phyloP scores from a whole-genome alignment of 75 land plant species.

The Pinus albicaulis region DNA sequence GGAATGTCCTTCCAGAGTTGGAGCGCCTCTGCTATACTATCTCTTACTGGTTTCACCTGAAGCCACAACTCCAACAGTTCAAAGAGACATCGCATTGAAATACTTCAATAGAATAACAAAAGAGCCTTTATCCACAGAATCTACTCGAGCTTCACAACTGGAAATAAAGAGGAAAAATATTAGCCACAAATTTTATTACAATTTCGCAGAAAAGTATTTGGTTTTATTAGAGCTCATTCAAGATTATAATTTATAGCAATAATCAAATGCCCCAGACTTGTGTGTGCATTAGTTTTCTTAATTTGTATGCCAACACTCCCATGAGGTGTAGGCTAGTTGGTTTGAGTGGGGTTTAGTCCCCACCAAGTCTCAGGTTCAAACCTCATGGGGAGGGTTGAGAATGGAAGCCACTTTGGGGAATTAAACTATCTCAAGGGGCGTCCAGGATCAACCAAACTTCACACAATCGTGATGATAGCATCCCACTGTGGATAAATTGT shows the following conservation, averaged over 20 bases:
- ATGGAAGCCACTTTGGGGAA: too few species aligned
- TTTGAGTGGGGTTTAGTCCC: too few species aligned
- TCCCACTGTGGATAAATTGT: too few species aligned
- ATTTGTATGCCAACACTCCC: not conserved
- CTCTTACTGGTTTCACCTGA: slow-evolving; percentile 96
- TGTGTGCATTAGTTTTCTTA: not conserved
- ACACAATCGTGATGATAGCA: too few species aligned
- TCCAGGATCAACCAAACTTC: too few species aligned
- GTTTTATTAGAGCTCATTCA: not conserved
- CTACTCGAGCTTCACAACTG: slow-evolving; percentile 9
- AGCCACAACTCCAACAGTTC: not conserved
- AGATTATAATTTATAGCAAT: not conserved
- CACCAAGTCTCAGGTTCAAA: too few species aligned
- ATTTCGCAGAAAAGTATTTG: not conserved
- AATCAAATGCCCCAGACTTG: not conserved
- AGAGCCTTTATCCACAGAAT: not conserved
- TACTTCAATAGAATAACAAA: not conserved
- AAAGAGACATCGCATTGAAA: not conserved
- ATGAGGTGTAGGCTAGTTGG: too few species aligned
- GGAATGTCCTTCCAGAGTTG: slow-evolving; percentile 82
- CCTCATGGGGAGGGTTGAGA: too few species aligned
- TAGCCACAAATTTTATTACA: not conserved
- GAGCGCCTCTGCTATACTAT: slow-evolving; percentile 83
- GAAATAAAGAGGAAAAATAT: not conserved
- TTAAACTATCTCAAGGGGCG: too few species aligned